Evolutionary conservation across 768 basidiomycete genomes (phyloP).

Genomic region (Steccherinum ochraceum): DNA sequence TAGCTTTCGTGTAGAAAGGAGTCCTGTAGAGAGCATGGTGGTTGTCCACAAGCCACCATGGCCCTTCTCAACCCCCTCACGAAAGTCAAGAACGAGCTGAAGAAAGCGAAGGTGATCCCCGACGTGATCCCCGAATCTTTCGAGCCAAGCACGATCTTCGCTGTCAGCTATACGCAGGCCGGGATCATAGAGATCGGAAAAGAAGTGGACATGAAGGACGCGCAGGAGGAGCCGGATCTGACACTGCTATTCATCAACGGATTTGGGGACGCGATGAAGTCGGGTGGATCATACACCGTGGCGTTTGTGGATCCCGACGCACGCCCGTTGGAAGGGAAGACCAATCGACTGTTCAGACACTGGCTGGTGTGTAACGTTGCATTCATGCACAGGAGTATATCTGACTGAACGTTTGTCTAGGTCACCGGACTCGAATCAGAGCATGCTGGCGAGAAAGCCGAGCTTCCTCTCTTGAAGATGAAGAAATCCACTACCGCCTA

Average conservation of each 20-base stretch:
- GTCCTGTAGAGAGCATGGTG: too few relatives aligned
- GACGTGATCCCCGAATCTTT: constrained; percentile 37
- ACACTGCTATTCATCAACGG: constrained; percentile 36
- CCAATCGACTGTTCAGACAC: constrained; percentile 22
- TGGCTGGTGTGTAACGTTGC: constrained; percentile 20
- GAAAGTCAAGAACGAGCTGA: constrained; percentile 28
- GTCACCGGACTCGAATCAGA: constrained; percentile 31
- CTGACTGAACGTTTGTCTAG: constrained; percentile 14
- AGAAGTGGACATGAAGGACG: constrained; percentile 30
- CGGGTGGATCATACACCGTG: constrained; percentile 30
- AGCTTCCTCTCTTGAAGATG: constrained; percentile 25
- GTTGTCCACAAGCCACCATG: too few relatives aligned
- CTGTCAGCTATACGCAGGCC: constrained; percentile 33
- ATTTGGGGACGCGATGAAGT: constrained; percentile 16
- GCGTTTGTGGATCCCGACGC: constrained; percentile 32
- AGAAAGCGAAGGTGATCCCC: constrained; percentile 34
- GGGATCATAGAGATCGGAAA: constrained; percentile 33
- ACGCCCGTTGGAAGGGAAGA: constrained; percentile 18
- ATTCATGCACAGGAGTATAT: background rate
- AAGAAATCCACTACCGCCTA: constrained; percentile 48
- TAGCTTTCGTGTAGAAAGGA: too few relatives aligned
- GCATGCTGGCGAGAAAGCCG: background rate
- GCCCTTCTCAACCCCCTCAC: constrained; percentile 25
- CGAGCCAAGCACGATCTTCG: constrained; percentile 36
- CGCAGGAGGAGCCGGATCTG: constrained; percentile 45